Percentiles rank a stretch among this genome's conserved stretches.
Evolutionary conservation across 2,329 filamentous ascomycete species (phyloP).

Genomic region (Penicillium sp.): DNA sequence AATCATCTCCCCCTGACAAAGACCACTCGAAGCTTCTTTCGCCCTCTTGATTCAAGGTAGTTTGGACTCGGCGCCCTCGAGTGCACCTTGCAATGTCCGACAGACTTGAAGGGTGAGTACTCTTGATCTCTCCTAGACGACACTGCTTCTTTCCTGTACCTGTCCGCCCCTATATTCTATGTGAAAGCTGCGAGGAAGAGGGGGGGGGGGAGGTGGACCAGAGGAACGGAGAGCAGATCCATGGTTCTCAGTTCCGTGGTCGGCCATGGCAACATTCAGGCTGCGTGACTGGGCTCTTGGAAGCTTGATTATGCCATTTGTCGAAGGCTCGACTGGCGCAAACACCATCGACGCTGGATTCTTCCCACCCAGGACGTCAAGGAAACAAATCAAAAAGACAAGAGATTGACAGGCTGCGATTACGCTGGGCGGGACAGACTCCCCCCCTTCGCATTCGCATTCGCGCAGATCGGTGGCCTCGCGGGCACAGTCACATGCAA

Average conservation of each 20-base stretch:
- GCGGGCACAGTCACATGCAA: constrained; percentile 9
- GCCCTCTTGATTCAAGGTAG: background rate
- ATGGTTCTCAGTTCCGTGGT: constrained; percentile 8
- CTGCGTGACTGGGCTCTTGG: background rate
- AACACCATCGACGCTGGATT: too few species aligned
- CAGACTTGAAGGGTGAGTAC: constrained; percentile 21
- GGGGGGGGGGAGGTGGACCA: too few species aligned
- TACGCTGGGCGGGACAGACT: too few species aligned
- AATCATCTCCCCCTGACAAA: background rate
- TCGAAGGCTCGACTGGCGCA: background rate
- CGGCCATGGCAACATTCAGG: constrained; percentile 3
- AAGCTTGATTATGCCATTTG: background rate
- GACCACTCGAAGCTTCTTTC: background rate
- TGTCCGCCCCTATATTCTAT: too few species aligned
- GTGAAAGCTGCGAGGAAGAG: too few species aligned
- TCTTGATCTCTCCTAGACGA: background rate
- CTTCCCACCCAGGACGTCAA: too few species aligned
- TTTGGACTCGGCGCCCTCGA: constrained; percentile 1
- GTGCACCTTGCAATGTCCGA: constrained; percentile 15
- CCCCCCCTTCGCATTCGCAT: too few species aligned
- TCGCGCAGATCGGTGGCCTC: too few species aligned
- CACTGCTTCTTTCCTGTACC: too few species aligned
- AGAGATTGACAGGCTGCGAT: too few species aligned
- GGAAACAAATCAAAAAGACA: too few species aligned
- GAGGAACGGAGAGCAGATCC: background rate